Conservation (phyloP, 805 yeast genomes). For the Wickerhamiella allomyrinae region DNA sequence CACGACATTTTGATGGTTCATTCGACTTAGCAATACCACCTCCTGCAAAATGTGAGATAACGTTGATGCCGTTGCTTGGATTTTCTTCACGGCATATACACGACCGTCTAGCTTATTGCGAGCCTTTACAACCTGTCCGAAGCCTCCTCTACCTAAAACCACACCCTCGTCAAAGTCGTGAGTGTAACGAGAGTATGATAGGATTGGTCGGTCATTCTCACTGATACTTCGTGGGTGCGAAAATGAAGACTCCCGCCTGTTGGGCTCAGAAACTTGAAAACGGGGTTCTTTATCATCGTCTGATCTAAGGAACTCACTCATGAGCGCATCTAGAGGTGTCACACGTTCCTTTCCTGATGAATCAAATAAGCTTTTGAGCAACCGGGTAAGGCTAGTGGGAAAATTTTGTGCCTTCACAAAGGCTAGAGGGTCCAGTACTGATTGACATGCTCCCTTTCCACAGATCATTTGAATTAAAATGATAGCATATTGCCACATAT, state of each 20-base stretch:
- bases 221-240: not conserved
- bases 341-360: slow-evolving; percentile 50
- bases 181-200: slow-evolving; percentile 53
- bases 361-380: not conserved
- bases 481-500: slow-evolving; percentile 87
- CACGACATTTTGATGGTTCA: slow-evolving; percentile 91
- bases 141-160: slow-evolving; percentile 84
- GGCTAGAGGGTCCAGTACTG: slow-evolving; percentile 42
- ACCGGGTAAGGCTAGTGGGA: slow-evolving; percentile 40
- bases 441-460: slow-evolving; percentile 33
- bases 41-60: slow-evolving; percentile 74
- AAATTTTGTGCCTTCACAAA: slow-evolving; percentile 35
- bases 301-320: slow-evolving; percentile 68
- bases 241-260: not conserved
- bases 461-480: slow-evolving; percentile 50
- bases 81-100: slow-evolving; percentile 86
- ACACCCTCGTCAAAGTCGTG: slow-evolving; percentile 94
- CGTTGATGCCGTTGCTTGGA: slow-evolving; percentile 39
- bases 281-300: slow-evolving; percentile 9
- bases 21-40: slow-evolving; percentile 78
- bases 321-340: slow-evolving; percentile 70
- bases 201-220: not conserved
- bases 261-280: not conserved
- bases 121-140: slow-evolving; percentile 97
- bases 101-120: slow-evolving; percentile 88